Percentiles rank a stretch among this genome's conserved stretches.
phyloP scores from a whole-genome alignment of 257 asterid genomes.

The Schizonepeta tenuifolia region DNA sequence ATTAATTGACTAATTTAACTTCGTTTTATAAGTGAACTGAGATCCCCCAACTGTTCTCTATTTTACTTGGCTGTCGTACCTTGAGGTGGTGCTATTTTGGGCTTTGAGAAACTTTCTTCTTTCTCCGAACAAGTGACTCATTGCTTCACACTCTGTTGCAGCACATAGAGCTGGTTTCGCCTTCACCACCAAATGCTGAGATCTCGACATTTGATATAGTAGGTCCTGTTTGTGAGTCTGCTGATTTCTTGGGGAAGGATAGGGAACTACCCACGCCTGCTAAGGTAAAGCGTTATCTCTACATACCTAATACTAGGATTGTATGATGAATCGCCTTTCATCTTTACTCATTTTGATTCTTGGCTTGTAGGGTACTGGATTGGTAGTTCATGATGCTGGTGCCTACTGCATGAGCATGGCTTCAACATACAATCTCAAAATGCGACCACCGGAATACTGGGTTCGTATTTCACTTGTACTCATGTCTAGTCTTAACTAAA shows the following conservation, averaged over 20 bases:
- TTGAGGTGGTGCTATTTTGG: not conserved
- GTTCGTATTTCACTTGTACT: constrained; percentile 42
- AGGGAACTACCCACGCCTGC: constrained; percentile 85
- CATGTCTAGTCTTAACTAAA: not conserved
- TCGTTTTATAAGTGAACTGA: no score
- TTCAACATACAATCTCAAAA: constrained; percentile 96
- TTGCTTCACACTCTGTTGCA: constrained; percentile 43
- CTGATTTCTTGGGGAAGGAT: constrained; percentile 94
- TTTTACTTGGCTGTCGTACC: no score
- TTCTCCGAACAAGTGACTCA: not conserved
- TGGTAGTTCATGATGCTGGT: constrained; percentile 98
- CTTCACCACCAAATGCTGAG: constrained; percentile 61
- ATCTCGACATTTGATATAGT: constrained; percentile 79
- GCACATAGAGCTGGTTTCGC: constrained; percentile 95
- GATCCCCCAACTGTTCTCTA: not conserved
- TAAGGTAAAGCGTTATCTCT: constrained; percentile 46
- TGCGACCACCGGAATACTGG: constrained; percentile 99
- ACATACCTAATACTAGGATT: not conserved
- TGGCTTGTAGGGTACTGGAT: constrained; percentile 76
- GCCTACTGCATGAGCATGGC: constrained; percentile 99
- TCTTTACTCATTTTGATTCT: constrained; percentile 20
- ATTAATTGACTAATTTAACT: no score
- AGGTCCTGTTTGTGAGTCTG: constrained; percentile 97
- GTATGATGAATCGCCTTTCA: no score
- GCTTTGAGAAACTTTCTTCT: not conserved